phyloP scores from a whole-genome alignment of 257 asterid genomes.

The Lavandula angustifolia region DNA sequence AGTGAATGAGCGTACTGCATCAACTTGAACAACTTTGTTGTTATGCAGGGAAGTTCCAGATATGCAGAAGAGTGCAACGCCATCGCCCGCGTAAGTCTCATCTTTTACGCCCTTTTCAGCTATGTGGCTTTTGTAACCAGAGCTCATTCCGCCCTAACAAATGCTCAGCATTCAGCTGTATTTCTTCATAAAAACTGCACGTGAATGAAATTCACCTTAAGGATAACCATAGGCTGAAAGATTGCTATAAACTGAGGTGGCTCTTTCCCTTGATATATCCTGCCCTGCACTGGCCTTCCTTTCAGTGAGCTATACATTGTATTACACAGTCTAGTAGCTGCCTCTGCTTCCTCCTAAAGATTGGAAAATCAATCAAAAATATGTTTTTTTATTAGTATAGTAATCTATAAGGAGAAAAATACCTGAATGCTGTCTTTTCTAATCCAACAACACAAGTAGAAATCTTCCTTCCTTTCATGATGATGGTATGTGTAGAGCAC shows the following conservation, averaged over 20 bases:
- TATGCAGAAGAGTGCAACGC: slow-evolving; percentile 76
- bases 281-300: slow-evolving; percentile 95
- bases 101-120: slow-evolving; percentile 90
- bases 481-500: slow-evolving; percentile 86
- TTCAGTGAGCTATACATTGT: slow-evolving; percentile 80
- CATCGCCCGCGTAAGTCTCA: slow-evolving; percentile 80
- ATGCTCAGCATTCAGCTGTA: slow-evolving; percentile 12
- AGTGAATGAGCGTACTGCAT: slow-evolving; percentile 58
- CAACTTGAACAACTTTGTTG: slow-evolving; percentile 79
- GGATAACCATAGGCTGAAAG: slow-evolving; percentile 91
- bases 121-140: slow-evolving; percentile 77
- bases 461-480: slow-evolving; percentile 86
- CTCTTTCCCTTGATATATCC: slow-evolving; percentile 93
- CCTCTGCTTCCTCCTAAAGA: slow-evolving; percentile 74
- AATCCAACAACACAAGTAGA: slow-evolving; percentile 85
- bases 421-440: slow-evolving; percentile 96
- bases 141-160: slow-evolving; percentile 87
- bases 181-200: slow-evolving; percentile 8
- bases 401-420: neutral
- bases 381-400: too few species aligned
- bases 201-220: slow-evolving; percentile 64
- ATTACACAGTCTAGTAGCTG: slow-evolving; percentile 56
- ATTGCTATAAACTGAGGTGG: slow-evolving; percentile 91
- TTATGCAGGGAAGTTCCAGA: slow-evolving; percentile 82
- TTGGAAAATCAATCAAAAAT: slow-evolving; percentile 2